A percentile compares a stretch with the other conserved stretches of the same genome.
phyloP scores from a whole-genome alignment of 441 rosid species.

The Pelargonium australe region DNA sequence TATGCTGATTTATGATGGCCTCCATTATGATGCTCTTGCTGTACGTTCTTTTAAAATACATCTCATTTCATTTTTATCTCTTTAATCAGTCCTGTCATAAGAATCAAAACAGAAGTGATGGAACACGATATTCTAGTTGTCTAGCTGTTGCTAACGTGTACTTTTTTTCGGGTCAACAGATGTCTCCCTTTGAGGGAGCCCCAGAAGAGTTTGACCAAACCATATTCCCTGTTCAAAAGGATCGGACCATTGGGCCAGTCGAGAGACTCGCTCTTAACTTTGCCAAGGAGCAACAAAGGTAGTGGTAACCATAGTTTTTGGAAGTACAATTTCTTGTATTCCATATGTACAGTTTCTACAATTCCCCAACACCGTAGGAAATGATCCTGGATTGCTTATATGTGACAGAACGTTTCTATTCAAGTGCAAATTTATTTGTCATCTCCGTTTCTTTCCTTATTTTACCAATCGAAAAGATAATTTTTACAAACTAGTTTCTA shows the following conservation, averaged over 20 bases:
- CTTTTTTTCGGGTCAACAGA: conserved; percentile 28
- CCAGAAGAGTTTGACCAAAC: conserved; percentile 91
- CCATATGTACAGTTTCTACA: not conserved
- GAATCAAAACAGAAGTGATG: too few relatives aligned
- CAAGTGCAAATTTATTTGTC: too few relatives aligned
- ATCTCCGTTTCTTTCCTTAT: too few relatives aligned
- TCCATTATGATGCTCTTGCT: conserved; percentile 87
- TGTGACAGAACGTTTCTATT: too few relatives aligned
- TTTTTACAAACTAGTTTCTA: too few relatives aligned
- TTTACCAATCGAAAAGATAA: too few relatives aligned
- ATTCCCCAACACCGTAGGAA: not conserved
- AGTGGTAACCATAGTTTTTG: conserved; percentile 7
- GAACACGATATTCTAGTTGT: too few relatives aligned
- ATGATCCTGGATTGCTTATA: not conserved
- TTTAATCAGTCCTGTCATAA: not conserved
- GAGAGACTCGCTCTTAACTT: conserved; percentile 55
- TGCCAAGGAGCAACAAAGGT: conserved; percentile 79
- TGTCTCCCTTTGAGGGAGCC: conserved; percentile 76
- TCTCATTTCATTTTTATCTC: conserved; percentile 5
- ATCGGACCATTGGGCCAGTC: conserved; percentile 51
- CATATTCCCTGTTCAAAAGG: conserved; percentile 52
- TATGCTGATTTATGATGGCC: conserved; percentile 84
- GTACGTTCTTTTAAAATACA: conserved; percentile 37
- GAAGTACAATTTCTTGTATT: not conserved
- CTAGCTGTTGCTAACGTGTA: not conserved